These are phyloP conservation scores for Botryotinia calthae DNA, from an alignment of 2,329 filamentous ascomycete species.

Conservation along the genomic window DNA sequence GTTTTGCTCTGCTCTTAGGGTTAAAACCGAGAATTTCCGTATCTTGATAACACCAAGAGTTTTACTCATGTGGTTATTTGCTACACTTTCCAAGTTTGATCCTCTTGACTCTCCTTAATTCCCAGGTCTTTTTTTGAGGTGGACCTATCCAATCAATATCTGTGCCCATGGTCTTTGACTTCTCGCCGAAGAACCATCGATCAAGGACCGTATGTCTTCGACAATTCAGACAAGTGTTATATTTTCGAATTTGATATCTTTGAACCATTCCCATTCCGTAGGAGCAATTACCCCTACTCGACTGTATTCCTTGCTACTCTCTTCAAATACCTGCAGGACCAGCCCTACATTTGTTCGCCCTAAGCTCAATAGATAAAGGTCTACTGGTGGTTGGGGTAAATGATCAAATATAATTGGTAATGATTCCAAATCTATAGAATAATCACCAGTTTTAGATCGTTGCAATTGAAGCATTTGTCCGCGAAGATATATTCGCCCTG, in stretches of 20 bases:
- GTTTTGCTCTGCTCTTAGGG: not conserved
- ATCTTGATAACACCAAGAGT: not conserved
- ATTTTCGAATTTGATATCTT: not conserved
- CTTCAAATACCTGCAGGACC: not conserved
- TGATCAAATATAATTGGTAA: constrained; percentile 12
- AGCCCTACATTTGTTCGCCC: constrained; percentile 15
- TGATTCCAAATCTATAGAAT: not conserved
- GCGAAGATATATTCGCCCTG: constrained; percentile 8
- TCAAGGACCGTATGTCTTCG: not conserved
- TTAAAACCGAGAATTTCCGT: not conserved
- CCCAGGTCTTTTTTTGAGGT: not conserved
- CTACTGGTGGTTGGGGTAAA: constrained; percentile 15
- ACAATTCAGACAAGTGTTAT: constrained; percentile 6
- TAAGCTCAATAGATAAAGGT: constrained; percentile 9
- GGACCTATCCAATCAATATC: not conserved
- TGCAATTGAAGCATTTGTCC: not conserved
- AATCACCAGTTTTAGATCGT: constrained; percentile 13
- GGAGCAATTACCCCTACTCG: constrained; percentile 14
- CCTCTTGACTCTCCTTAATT: not conserved
- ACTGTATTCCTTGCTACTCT: constrained; percentile 3
- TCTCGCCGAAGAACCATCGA: too few relatives aligned
- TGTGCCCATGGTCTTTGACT: not conserved
- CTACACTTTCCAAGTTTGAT: not conserved
- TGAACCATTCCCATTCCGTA: constrained; percentile 18
- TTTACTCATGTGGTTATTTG: not conserved